phyloP scores from a whole-genome alignment of 2,329 filamentous ascomycete genomes.

The Chlorencoelia australis region DNA sequence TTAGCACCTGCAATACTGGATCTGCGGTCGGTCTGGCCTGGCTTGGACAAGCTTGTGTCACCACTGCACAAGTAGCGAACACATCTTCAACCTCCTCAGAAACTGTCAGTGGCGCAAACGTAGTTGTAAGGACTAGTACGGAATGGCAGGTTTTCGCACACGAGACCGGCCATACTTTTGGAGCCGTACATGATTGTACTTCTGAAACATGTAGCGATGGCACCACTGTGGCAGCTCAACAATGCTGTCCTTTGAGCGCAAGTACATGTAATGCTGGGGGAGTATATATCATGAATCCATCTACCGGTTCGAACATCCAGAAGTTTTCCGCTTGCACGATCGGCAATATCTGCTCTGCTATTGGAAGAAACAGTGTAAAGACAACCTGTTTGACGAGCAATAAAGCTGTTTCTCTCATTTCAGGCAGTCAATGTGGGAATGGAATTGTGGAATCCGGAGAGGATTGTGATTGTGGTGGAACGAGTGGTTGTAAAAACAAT shows the following conservation, averaged over 20 bases:
- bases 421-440: conserved; percentile 82
- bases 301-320: conserved; percentile 61
- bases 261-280: conserved; percentile 62
- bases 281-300: conserved; percentile 94
- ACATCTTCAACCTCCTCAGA: conserved; percentile 47
- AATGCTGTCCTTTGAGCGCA: conserved; percentile 70
- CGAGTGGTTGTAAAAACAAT: conserved; percentile 60
- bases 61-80: conserved; percentile 43
- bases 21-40: conserved; percentile 86
- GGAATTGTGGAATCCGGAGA: conserved; percentile 92
- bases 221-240: conserved; percentile 45
- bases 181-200: conserved; percentile 89
- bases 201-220: conserved; percentile 53
- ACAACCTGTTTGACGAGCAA: conserved; percentile 76
- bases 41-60: conserved; percentile 76
- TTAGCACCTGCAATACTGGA: conserved; percentile 63
- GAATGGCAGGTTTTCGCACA: conserved; percentile 97
- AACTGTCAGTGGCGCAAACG: conserved; percentile 76
- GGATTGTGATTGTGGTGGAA: conserved; percentile 90
- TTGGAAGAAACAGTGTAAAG: conserved; percentile 68
- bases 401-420: conserved; percentile 69
- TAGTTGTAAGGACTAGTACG: conserved; percentile 71
- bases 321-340: conserved; percentile 81
- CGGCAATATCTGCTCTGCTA: conserved; percentile 86
- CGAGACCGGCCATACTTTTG: conserved; percentile 89